A percentile compares a stretch with the other conserved stretches of the same genome.
Conservation (phyloP, 768 basidiomycete genomes). For the Bullera alba region DNA sequence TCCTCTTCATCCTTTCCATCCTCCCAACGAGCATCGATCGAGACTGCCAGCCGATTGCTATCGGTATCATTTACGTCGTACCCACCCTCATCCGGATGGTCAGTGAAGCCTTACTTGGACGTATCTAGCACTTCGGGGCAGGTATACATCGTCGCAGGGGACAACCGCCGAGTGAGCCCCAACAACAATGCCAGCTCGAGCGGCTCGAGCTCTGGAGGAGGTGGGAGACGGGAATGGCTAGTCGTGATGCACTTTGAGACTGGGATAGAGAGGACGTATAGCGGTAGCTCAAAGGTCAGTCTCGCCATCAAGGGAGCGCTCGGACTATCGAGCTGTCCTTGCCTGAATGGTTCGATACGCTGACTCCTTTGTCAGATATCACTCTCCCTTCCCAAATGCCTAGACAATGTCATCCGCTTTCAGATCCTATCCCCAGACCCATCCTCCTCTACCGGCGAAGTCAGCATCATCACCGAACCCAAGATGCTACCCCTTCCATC, state of each 20-base stretch:
- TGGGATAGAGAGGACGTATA: slow-evolving; percentile 4
- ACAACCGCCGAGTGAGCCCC: not conserved
- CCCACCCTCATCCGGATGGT: no score
- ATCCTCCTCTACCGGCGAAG: slow-evolving; percentile 15
- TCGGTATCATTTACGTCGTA: no score
- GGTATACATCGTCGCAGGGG: slow-evolving; percentile 11
- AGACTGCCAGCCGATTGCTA: no score
- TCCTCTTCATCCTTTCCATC: no score
- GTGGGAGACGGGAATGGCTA: slow-evolving; percentile 23
- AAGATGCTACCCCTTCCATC: slow-evolving; percentile 27
- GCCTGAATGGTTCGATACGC: not conserved
- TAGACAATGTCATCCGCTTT: slow-evolving; percentile 30
- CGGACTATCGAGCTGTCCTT: not conserved
- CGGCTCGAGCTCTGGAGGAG: not conserved
- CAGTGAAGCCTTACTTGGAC: slow-evolving; percentile 23
- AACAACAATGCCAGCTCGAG: not conserved
- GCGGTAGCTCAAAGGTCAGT: slow-evolving; percentile 16
- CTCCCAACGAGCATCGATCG: no score
- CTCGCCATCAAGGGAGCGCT: not conserved
- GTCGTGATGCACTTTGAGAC: slow-evolving; percentile 24
- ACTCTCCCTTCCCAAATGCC: slow-evolving; percentile 26
- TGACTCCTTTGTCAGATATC: slow-evolving; percentile 8
- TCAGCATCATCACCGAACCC: slow-evolving; percentile 29
- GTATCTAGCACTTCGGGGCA: slow-evolving; percentile 23
- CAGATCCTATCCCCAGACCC: slow-evolving; percentile 12